Evolutionary conservation across 2,329 filamentous ascomycete genomes (phyloP), one percentile per base, ranked within the genome.

Genomic region (Ophiocordyceps sinensis): DNA sequence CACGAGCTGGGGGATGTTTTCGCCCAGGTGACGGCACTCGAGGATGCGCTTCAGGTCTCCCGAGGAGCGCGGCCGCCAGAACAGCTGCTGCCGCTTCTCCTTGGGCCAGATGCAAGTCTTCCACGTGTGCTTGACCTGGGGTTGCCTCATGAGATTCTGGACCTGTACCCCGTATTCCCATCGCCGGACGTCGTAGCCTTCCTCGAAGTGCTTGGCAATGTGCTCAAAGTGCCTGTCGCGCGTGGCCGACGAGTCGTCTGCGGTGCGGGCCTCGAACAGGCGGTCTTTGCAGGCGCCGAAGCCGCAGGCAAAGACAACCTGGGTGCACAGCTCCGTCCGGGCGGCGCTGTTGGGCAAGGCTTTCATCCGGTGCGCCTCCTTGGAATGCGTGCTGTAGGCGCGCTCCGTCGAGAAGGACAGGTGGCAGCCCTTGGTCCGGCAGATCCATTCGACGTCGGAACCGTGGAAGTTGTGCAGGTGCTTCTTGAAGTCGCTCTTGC

Each of bases 401-500:
- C 62, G 58, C 45, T 67, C 65, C 19, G 64, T 66, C 42, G 65
- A 63, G 36, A 67, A 67, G 4, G 62, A 60, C n/a, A 65, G 51
- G 36, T 60, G 54, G 49, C 64, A 67, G 23, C 54, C 58, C 44
- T 58, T 59, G 31, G 60, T 63, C 37, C 58, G 63, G 52, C 64
- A 67, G 17, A 64, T 52, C 65, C 64, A 67, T 32, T 60, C 54
- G 30, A 60, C 55, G 45, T 67, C 62, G 38, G 60, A 56, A 31
- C 62, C 61, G 47, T 67, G 65, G 46, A 67, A 67, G 50, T 65
- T 65, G 54, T 66, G 62, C n/a, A 67, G 52, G 46, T 67, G 64
- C 54, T 67, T 67, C 56, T 67, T 67, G 49, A 67, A 66, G 47
- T 67, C 64, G 48, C 62, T 66, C 53, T 67, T 67, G 43, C 64